Conservation (phyloP, 1,284 basidiomycete species). For the Cystobasidium slooffiae region DNA sequence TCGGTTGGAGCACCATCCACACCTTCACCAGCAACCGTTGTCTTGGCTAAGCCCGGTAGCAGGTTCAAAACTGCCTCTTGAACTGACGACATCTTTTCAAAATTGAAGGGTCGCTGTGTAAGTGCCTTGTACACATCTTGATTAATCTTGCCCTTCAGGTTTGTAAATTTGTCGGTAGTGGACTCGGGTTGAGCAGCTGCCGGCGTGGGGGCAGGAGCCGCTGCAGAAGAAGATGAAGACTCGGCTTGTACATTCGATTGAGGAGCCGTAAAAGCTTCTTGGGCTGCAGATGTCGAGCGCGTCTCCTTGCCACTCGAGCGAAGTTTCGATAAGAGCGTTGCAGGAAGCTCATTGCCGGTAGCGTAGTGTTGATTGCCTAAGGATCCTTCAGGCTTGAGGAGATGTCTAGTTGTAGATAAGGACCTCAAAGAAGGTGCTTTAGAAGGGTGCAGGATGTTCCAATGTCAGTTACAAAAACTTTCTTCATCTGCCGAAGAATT, state of each 20-base stretch:
- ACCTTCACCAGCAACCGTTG: not conserved
- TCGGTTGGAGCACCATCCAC: not conserved
- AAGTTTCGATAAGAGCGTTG: not conserved
- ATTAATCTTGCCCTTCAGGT: constrained; percentile 29
- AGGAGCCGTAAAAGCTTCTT: constrained; percentile 20
- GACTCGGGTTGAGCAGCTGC: not conserved
- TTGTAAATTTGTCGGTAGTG: constrained; percentile 19
- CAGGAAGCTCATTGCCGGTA: not conserved
- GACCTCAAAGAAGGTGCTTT: constrained; percentile 2
- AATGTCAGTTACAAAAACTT: not conserved
- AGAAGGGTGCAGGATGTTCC: not conserved
- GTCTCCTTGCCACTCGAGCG: too few species aligned
- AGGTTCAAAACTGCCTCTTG: constrained; percentile 74
- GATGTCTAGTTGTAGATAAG: constrained; percentile 1
- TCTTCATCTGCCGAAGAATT: not conserved
- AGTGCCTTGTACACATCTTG: constrained; percentile 53
- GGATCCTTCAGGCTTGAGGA: not conserved
- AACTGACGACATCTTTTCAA: constrained; percentile 78
- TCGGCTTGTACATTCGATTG: not conserved
- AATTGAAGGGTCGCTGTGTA: constrained; percentile 67
- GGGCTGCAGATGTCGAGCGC: not conserved
- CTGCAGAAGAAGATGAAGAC: not conserved
- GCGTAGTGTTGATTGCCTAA: not conserved
- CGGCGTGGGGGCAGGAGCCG: not conserved
- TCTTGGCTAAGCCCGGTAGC: constrained; percentile 61